These are phyloP conservation scores for Sideroxylon spinosum DNA, from an alignment of 179 eudicot species.

Conservation along the genomic window DNA sequence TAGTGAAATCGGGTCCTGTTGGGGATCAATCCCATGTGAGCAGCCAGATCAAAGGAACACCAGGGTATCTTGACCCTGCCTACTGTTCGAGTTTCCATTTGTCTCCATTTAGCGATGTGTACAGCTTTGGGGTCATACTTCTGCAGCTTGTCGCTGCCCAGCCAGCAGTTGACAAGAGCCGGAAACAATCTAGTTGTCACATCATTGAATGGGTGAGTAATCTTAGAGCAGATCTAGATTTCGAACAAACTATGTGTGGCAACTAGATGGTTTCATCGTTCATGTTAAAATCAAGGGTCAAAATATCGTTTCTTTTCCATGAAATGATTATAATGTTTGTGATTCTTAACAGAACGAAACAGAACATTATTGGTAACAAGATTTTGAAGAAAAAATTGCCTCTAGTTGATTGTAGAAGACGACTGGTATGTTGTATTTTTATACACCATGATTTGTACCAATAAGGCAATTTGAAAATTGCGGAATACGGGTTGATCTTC, in stretches of 20 bases:
- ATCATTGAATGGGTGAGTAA: slow-evolving; percentile 42
- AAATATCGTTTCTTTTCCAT: too few relatives aligned
- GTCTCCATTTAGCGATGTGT: slow-evolving; percentile 41
- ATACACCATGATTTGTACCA: too few relatives aligned
- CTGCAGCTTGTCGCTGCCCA: slow-evolving; percentile 46
- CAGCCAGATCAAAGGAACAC: slow-evolving; percentile 47
- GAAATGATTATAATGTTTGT: too few relatives aligned
- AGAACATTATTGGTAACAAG: too few relatives aligned
- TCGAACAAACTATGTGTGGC: not conserved
- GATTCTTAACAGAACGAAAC: too few relatives aligned
- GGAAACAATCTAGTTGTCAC: slow-evolving; percentile 25
- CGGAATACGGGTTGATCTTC: too few relatives aligned
- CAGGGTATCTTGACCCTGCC: slow-evolving; percentile 53
- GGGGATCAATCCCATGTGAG: slow-evolving; percentile 54
- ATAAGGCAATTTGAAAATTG: too few relatives aligned
- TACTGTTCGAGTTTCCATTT: slow-evolving; percentile 42
- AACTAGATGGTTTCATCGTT: too few relatives aligned
- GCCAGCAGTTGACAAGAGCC: slow-evolving; percentile 32
- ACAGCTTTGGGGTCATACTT: slow-evolving; percentile 48
- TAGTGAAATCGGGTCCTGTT: slow-evolving; percentile 39
- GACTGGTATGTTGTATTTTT: too few relatives aligned
- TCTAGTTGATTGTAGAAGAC: too few relatives aligned
- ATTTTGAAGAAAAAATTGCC: too few relatives aligned
- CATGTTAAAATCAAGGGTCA: too few relatives aligned
- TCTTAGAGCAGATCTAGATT: not conserved